A percentile compares a stretch with the other conserved stretches of the same genome.
Evolutionary conservation across 306 rosid species (phyloP).

Genomic region (Hippophae tibetana): DNA sequence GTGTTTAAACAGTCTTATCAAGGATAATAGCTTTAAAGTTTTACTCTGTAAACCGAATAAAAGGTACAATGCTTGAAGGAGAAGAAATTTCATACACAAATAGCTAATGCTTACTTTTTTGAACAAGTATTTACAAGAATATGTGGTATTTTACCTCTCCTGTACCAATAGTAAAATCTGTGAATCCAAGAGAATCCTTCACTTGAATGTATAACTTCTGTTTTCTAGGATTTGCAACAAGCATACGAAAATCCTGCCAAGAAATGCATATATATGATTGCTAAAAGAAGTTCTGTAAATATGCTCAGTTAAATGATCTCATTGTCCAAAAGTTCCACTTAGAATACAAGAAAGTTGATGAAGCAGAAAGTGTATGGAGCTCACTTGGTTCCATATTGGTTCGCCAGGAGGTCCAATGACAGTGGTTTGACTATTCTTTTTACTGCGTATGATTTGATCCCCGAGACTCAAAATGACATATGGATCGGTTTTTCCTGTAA

Average conservation of each 20-base stretch:
- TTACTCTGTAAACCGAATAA: background rate
- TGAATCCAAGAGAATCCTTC: slow-evolving; percentile 81
- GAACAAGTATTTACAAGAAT: background rate
- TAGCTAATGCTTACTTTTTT: slow-evolving; percentile 1
- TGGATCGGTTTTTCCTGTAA: slow-evolving; percentile 92
- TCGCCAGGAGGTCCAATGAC: slow-evolving; percentile 92
- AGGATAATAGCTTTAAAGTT: too few relatives aligned
- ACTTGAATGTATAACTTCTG: slow-evolving; percentile 77
- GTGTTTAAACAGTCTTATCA: too few relatives aligned
- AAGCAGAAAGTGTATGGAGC: slow-evolving; percentile 17
- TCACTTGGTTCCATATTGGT: slow-evolving; percentile 99
- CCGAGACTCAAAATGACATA: slow-evolving; percentile 76
- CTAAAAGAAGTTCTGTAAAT: background rate
- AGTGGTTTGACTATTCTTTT: slow-evolving; percentile 96
- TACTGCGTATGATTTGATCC: slow-evolving; percentile 79
- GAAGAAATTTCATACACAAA: background rate
- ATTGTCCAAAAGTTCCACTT: background rate
- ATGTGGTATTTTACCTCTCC: slow-evolving; percentile 59
- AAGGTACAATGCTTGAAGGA: background rate
- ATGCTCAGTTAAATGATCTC: background rate
- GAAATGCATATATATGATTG: slow-evolving; percentile 18
- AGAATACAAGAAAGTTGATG: background rate
- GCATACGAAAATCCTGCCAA: slow-evolving; percentile 89
- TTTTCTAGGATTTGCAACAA: slow-evolving; percentile 74
- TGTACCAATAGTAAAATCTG: slow-evolving; percentile 61